Evolutionary conservation across 1,284 basidiomycete species (phyloP), one percentile per base, ranked within the genome.

Genomic region (Macrocystidia cucumis): DNA sequence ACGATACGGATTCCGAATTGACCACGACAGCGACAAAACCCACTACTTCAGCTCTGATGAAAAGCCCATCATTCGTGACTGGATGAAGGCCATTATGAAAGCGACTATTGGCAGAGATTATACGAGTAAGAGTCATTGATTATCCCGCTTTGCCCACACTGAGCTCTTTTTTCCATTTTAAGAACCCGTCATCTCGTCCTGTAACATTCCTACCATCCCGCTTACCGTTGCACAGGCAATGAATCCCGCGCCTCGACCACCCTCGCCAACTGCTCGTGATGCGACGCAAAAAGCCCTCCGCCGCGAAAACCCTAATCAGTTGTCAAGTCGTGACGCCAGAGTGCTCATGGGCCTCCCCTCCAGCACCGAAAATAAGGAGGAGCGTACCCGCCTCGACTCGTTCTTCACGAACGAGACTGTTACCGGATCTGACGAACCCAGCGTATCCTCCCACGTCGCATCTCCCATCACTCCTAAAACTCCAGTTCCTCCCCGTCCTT

Each of bases 51-150:
- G 86, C 44, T 87, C 87, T 0, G 85, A 92, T 23, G 92, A 98
- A 54, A 88, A 91, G 55, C 56, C 63, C 3, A 60, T 79, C 24
- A 73, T 97, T 31, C 76, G 96, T 9, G 91, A 91, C 46, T 99
- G 96, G 96, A 98, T 98, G 95, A 98, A 98, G 67, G 90, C 91
- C 7, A 77, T 99, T 49, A 97, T 98, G 90, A 99, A 98, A 61
- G 88, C 92, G 2, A 98, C 95, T 3, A 99, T 99, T 50, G 85
- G 78, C 11, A 69, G 96, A 38, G 91, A 96, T 57, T 95, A 92
- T 55, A 72, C 80, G 8, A 85, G 90, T 91, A 52, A 31, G 82
- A 67, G 24, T 33, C 14, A 29, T 22, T 34, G 29, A 30, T 29
- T 3, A 35, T 11, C 7, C n/a, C 29, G 3, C 23, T 9, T 3